Percentiles rank a stretch among this genome's conserved stretches.
Evolutionary conservation across 2,329 filamentous ascomycete genomes (phyloP).

Genomic region (Microcyclosporella mali): DNA sequence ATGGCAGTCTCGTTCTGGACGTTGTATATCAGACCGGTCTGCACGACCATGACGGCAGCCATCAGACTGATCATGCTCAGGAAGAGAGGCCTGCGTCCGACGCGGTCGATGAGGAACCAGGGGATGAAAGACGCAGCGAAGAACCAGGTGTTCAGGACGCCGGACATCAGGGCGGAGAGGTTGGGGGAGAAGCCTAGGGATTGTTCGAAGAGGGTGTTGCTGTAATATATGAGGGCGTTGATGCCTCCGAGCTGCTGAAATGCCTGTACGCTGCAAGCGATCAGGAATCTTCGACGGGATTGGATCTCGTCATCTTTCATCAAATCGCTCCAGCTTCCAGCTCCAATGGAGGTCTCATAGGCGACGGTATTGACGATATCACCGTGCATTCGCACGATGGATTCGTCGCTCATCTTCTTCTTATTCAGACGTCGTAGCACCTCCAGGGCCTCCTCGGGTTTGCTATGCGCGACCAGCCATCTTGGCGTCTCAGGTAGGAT

Average conservation of each 20-base stretch:
- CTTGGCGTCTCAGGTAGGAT: slow-evolving; percentile 42
- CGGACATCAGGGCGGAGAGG: slow-evolving; percentile 27
- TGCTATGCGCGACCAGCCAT: slow-evolving; percentile 39
- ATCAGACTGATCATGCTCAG: slow-evolving; percentile 37
- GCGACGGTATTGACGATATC: slow-evolving; percentile 27
- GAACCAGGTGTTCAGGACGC: slow-evolving; percentile 42
- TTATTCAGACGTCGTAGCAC: slow-evolving; percentile 29
- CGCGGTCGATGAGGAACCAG: slow-evolving; percentile 36
- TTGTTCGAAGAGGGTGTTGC: slow-evolving; percentile 26
- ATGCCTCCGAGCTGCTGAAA: slow-evolving; percentile 29
- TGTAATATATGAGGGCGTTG: slow-evolving; percentile 29
- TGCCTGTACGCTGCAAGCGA: slow-evolving; percentile 25
- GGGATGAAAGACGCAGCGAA: slow-evolving; percentile 46
- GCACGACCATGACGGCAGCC: slow-evolving; percentile 60
- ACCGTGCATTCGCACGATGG: slow-evolving; percentile 20
- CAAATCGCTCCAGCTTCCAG: slow-evolving; percentile 31
- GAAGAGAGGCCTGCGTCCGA: slow-evolving; percentile 29
- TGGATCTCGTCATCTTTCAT: slow-evolving; percentile 27
- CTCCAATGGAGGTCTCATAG: slow-evolving; percentile 30
- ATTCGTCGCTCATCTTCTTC: slow-evolving; percentile 22
- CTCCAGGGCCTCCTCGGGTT: slow-evolving; percentile 33
- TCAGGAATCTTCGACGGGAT: slow-evolving; percentile 24
- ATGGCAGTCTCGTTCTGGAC: slow-evolving; percentile 25
- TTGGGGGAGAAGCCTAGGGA: slow-evolving; percentile 22
- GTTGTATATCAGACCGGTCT: slow-evolving; percentile 38